Conservation (phyloP, 129 eudicot species). For the Tagetes patula region DNA sequence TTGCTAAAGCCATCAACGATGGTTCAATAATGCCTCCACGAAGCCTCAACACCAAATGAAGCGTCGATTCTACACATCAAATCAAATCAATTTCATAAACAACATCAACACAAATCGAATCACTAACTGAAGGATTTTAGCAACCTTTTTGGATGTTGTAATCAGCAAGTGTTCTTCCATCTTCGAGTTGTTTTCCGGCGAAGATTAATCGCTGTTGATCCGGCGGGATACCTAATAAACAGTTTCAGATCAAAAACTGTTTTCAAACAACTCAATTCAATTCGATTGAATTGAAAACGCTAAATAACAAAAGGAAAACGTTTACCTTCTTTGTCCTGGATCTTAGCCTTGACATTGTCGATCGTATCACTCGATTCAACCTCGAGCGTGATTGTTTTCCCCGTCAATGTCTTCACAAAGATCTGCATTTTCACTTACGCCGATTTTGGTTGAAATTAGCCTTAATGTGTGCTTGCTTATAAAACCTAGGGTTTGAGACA, state of each 20-base stretch:
- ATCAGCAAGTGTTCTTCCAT: conserved; percentile 65
- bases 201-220: conserved; percentile 58
- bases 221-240: conserved; percentile 49
- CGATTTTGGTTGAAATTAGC: conserved; percentile 11
- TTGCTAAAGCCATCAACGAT: conserved; percentile 61
- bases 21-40: conserved; percentile 75
- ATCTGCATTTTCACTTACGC: conserved; percentile 54
- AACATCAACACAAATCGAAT: background rate
- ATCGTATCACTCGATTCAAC: conserved; percentile 64
- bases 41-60: conserved; percentile 67
- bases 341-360: conserved; percentile 61
- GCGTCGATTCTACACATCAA: conserved; percentile 46
- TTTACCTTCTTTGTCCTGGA: conserved; percentile 68
- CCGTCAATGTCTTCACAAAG: conserved; percentile 67
- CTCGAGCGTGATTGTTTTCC: conserved; percentile 71
- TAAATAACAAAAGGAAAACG: background rate
- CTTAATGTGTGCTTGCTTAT: background rate
- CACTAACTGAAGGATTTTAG: background rate
- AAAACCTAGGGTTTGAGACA: conserved; percentile 10
- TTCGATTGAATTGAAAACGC: background rate
- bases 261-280: too few species aligned
- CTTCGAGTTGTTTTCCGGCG: conserved; percentile 66
- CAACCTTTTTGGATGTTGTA: conserved; percentile 63
- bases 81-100: background rate
- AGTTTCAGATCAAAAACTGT: background rate